These are phyloP conservation scores for Alternaria gaisen DNA, from an alignment of 2,329 filamentous ascomycete species.

Conservation along the genomic window DNA sequence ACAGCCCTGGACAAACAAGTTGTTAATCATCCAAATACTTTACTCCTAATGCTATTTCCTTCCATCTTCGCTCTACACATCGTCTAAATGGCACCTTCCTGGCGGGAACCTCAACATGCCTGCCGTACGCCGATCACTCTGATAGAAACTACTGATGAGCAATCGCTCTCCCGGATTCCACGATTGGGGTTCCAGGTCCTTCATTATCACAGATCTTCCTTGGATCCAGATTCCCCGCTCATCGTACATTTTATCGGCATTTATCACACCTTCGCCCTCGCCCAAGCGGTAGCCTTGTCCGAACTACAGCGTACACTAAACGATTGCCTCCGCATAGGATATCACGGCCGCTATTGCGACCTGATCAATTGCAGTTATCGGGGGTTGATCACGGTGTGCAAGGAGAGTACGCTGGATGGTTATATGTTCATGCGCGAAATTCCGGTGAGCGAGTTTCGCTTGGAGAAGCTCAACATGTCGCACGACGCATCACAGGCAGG, in stretches of 20 bases:
- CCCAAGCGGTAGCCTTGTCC: background rate
- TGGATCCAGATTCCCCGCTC: background rate
- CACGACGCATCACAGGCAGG: background rate
- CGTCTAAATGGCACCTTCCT: background rate
- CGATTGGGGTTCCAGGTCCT: background rate
- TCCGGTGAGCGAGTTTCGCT: slow-evolving; percentile 3
- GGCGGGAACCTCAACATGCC: background rate
- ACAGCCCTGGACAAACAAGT: background rate
- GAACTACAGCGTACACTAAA: background rate
- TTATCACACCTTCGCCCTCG: slow-evolving; percentile 1
- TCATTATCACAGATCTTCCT: background rate
- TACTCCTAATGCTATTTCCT: background rate
- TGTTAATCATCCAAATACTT: background rate
- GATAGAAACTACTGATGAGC: background rate
- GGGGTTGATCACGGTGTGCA: slow-evolving; percentile 5
- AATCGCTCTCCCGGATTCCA: background rate
- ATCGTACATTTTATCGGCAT: slow-evolving; percentile 3
- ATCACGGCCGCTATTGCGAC: slow-evolving; percentile 7
- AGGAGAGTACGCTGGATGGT: background rate
- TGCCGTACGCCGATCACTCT: background rate
- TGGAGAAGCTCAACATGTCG: background rate
- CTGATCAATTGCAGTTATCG: background rate
- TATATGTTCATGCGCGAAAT: background rate
- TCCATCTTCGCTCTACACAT: background rate
- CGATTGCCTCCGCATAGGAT: background rate